Evolutionary conservation across 2,329 filamentous ascomycete genomes (phyloP).

Genomic region (Samsoniella hepiali): DNA sequence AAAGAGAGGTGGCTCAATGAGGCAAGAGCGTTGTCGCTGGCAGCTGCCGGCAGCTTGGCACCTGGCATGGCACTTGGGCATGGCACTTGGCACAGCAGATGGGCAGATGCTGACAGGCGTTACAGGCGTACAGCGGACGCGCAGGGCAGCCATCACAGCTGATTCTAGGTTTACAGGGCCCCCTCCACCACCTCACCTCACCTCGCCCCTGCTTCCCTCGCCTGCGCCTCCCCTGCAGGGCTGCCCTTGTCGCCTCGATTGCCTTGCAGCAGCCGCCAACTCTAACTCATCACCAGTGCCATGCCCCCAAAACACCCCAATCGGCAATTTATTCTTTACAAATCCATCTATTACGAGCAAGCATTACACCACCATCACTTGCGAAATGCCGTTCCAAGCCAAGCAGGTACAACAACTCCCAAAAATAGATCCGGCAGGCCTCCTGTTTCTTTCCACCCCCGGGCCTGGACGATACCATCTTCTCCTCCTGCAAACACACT

Average conservation of each 20-base stretch:
- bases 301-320: background rate
- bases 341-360: background rate
- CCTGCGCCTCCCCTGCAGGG: background rate
- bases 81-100: too few species aligned
- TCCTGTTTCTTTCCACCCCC: background rate
- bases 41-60: background rate
- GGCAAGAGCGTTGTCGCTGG: background rate
- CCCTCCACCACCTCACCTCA: too few species aligned
- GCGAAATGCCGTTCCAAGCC: background rate
- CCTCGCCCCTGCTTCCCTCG: too few species aligned
- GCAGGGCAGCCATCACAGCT: too few species aligned
- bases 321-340: background rate
- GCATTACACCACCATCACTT: background rate
- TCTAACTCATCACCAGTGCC: background rate
- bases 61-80: too few species aligned
- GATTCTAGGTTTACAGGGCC: too few species aligned
- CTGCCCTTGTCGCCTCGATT: background rate
- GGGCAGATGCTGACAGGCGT: too few species aligned
- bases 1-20: background rate
- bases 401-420: background rate
- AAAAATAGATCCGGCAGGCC: background rate
- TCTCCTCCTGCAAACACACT: conserved; percentile 8
- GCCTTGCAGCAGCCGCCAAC: conserved; percentile 6
- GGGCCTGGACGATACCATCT: background rate
- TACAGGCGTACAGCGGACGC: too few species aligned